Evolutionary conservation across 805 yeast genomes (phyloP).

Genomic region (Maudiozyma serrabonitensis): DNA sequence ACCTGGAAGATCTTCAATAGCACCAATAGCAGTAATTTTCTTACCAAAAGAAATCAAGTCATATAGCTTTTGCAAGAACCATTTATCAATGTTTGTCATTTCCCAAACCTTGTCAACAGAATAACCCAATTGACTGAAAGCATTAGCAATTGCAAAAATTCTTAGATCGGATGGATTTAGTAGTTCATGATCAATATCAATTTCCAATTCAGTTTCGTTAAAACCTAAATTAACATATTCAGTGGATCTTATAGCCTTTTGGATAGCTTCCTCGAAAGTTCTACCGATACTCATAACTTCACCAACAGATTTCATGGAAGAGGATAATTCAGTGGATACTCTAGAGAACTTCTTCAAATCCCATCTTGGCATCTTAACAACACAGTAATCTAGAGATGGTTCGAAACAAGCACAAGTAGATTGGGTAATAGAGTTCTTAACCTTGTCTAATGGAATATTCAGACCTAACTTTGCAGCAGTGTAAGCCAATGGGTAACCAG

Average conservation of each 20-base stretch:
- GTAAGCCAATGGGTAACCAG: conserved; percentile 96
- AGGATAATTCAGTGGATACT: conserved; percentile 77
- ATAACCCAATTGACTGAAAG: conserved; percentile 70
- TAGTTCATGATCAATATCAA: conserved; percentile 85
- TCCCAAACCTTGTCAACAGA: conserved; percentile 87
- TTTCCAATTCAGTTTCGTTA: conserved; percentile 77
- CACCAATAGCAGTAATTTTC: conserved; percentile 46
- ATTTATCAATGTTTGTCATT: conserved; percentile 84
- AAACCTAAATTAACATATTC: conserved; percentile 95
- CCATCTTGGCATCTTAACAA: conserved; percentile 98
- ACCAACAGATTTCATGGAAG: conserved; percentile 98
- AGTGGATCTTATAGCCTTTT: conserved; percentile 86
- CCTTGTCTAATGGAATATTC: conserved; percentile 83
- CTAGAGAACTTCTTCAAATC: conserved; percentile 92
- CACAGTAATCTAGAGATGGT: conserved; percentile 94
- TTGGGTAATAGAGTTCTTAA: conserved; percentile 86
- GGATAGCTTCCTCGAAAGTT: conserved; percentile 95
- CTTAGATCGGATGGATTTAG: conserved; percentile 98
- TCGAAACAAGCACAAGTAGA: conserved; percentile 94
- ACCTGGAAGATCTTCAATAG: conserved; percentile 50
- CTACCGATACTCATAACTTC: conserved; percentile 98
- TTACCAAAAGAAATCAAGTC: conserved; percentile 65
- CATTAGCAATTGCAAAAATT: conserved; percentile 92
- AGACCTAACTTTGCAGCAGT: conserved; percentile 96
- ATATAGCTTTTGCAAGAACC: conserved; percentile 87